Evolutionary conservation across 202 grass and related monocot species (phyloP).

Genomic region (Hordeum pubiflorum): DNA sequence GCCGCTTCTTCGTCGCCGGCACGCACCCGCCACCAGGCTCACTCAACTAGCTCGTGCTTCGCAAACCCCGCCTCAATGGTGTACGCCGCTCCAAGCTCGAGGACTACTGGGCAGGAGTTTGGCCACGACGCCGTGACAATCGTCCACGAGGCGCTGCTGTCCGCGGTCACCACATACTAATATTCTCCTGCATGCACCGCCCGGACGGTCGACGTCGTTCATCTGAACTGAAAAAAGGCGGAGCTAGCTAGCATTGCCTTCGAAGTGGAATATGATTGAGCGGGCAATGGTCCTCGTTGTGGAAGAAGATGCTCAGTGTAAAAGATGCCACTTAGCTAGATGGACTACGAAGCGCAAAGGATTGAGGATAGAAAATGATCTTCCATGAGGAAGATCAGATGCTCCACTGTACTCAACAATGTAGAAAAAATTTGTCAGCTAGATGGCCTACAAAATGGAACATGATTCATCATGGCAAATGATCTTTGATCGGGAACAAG

Average conservation of each 20-base stretch:
- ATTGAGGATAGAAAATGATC: background rate
- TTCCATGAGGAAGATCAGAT: background rate
- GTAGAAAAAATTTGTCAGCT: background rate
- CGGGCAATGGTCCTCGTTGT: background rate
- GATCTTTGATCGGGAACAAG: too few relatives aligned
- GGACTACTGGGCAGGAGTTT: background rate
- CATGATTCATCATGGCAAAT: background rate
- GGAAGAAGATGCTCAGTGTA: background rate
- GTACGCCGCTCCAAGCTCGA: background rate
- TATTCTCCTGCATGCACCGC: background rate
- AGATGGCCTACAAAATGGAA: background rate
- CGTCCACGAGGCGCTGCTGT: too few relatives aligned
- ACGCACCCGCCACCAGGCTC: constrained; percentile 43
- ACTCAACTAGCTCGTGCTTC: background rate
- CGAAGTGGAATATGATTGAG: background rate
- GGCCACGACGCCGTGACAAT: background rate
- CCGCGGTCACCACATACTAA: background rate
- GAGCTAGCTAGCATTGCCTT: background rate
- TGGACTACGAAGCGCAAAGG: too few relatives aligned
- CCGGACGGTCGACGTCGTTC: background rate
- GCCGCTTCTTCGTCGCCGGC: constrained; percentile 85
- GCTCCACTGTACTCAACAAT: background rate
- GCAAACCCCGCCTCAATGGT: background rate
- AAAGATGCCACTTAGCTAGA: background rate
- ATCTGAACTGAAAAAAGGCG: background rate